Evolutionary conservation across 352 stramenopile genomes (phyloP).

Genomic region (Phytopythium sindhum): DNA sequence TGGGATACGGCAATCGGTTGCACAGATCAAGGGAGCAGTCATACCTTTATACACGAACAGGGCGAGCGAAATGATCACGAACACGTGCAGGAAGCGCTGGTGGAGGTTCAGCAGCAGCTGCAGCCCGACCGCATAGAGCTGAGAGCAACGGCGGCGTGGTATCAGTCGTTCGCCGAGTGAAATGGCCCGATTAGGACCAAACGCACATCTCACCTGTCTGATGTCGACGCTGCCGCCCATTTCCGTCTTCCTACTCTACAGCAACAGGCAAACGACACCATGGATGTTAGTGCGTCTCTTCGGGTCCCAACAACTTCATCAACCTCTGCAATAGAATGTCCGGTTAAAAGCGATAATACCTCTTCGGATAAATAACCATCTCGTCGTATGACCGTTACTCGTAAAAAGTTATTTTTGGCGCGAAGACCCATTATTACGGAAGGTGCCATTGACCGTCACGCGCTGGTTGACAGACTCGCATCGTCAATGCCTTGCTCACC

Average conservation of each 20-base stretch:
- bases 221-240: neutral
- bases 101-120: slow-evolving; percentile 74
- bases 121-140: slow-evolving; percentile 47
- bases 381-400: neutral
- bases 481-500: neutral
- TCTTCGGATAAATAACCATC: neutral
- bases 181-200: neutral
- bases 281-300: neutral
- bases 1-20: neutral
- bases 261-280: too few relatives aligned
- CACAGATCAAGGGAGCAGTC: neutral
- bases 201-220: neutral
- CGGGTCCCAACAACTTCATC: neutral
- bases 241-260: neutral
- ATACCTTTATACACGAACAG: slow-evolving; percentile 80
- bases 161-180: neutral
- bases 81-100: slow-evolving; percentile 62
- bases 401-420: slow-evolving; percentile 2
- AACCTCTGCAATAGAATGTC: neutral
- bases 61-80: slow-evolving; percentile 38
- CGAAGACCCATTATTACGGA: neutral
- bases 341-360: neutral
- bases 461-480: neutral
- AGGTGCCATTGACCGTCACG: neutral
- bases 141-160: neutral